Percentiles rank a stretch among this genome's conserved stretches.
Conservation (phyloP, 768 basidiomycete genomes). For the Agrocybe pediades region DNA sequence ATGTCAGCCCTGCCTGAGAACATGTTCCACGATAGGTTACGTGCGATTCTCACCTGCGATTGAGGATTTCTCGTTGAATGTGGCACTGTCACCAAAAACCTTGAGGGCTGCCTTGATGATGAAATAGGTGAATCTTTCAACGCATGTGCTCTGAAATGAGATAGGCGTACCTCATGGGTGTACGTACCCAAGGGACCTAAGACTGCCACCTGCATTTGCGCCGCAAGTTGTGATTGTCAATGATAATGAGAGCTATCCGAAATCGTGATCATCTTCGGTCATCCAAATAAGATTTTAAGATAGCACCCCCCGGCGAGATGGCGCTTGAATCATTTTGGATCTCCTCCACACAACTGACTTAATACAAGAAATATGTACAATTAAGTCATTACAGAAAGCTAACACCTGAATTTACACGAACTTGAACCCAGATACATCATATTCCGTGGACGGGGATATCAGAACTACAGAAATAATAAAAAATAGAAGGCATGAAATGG, state of each 20-base stretch:
- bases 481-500: constrained; percentile 3
- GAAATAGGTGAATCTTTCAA: not conserved
- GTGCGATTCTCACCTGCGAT: constrained; percentile 33
- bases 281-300: no score
- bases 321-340: not conserved
- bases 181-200: constrained; percentile 75
- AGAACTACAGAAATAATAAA: constrained; percentile 6
- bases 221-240: not conserved
- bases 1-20: not conserved
- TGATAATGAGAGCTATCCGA: not conserved
- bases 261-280: not conserved
- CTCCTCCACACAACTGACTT: not conserved
- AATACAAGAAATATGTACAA: constrained; percentile 7
- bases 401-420: no score
- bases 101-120: constrained; percentile 42
- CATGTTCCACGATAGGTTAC: not conserved
- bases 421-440: no score
- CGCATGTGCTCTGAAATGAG: not conserved
- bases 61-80: constrained; percentile 34
- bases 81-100: constrained; percentile 32
- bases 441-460: not conserved
- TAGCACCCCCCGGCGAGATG: not conserved
- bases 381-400: constrained; percentile 8
- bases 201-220: constrained; percentile 44
- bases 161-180: constrained; percentile 50